Base-by-base conservation (phyloP, 2,329 filamentous ascomycete species). In the Cercospora sp. region DNA sequence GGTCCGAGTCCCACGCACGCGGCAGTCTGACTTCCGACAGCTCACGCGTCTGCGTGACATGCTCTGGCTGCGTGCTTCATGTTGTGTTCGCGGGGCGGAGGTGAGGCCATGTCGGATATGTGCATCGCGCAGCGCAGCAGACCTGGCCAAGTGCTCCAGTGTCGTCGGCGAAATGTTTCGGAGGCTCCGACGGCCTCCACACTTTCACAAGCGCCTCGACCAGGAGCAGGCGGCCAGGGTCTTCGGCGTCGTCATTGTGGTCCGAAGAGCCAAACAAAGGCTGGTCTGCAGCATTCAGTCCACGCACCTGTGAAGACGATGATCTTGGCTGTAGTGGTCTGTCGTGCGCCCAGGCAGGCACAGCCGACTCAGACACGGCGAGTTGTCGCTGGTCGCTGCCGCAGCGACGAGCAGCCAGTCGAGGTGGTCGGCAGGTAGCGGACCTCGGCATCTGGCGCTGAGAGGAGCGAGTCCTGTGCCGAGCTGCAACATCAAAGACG, bases 401-500 rank as follows among this genome's bases (percentile, higher is more conserved):
- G 5, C 26, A 57, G 53, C 53, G 26, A 5, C 3, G 26, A 8
- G 53, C 26, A 9, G 53, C 13, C 53, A 58, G 45, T 51, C 45
- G 21, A 21, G 45, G 16, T 55, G 49, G 49, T 30, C 49, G 49
- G 49, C 24, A 55, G 24, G 24, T 24, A 21, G 49, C 21, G 49
- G 49, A 59, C 55, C 53, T 58, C 53, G 53, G 53, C 53, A 58
- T 58, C 53, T 58, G 26, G 26, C 10, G 26, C 30, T 18, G 53
- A 21, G 53, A 16, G 26, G 53, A 58, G 53, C 53, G 30, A 5
- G 30, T 58, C 16, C 2, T 30, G 30, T 34, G 53, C 53, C 53
- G 53, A 58, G 26, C 53, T 51, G 45, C 12, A 16, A 16, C 65
- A 40, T 66, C 63, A 49, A 51, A 51, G 45, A 51, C 21, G 45